Evolutionary conservation across 2,329 filamentous ascomycete species (phyloP).

Genomic region (Arthroderma sp.): DNA sequence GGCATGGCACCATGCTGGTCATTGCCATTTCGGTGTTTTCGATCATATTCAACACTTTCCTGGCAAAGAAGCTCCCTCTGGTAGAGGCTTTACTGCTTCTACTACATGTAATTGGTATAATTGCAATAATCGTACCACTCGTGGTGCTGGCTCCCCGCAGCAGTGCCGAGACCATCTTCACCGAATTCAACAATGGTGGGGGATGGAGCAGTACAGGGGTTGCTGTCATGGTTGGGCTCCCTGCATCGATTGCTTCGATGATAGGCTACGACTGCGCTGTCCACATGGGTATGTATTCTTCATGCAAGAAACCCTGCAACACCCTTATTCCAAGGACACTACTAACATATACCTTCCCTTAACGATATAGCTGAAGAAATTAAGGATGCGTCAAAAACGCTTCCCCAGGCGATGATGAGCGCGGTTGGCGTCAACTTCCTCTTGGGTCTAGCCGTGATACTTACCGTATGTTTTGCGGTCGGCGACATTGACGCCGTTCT

Average conservation of each 20-base stretch:
- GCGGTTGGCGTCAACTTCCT: constrained; percentile 41
- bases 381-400: constrained; percentile 37
- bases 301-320: not conserved
- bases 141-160: constrained; percentile 33
- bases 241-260: constrained; percentile 30
- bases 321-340: constrained; percentile 2
- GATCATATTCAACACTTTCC: constrained; percentile 33
- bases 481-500: constrained; percentile 38
- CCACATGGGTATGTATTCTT: constrained; percentile 33
- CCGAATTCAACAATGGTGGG: constrained; percentile 31
- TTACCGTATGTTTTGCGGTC: constrained; percentile 45
- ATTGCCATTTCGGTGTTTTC: constrained; percentile 31
- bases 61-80: constrained; percentile 29
- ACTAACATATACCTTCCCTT: not conserved
- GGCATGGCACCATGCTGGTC: constrained; percentile 36
- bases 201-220: constrained; percentile 28
- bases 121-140: constrained; percentile 34
- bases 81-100: constrained; percentile 32
- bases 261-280: constrained; percentile 34
- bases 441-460: constrained; percentile 46
- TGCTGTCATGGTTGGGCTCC: constrained; percentile 31
- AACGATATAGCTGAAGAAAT: constrained; percentile 29
- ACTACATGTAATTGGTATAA: constrained; percentile 33
- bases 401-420: constrained; percentile 42
- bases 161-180: constrained; percentile 29